A percentile compares a stretch with the other conserved stretches of the same genome.
phyloP scores from a whole-genome alignment of 169 alveolate genomes.

The Miamiensis avidus region DNA sequence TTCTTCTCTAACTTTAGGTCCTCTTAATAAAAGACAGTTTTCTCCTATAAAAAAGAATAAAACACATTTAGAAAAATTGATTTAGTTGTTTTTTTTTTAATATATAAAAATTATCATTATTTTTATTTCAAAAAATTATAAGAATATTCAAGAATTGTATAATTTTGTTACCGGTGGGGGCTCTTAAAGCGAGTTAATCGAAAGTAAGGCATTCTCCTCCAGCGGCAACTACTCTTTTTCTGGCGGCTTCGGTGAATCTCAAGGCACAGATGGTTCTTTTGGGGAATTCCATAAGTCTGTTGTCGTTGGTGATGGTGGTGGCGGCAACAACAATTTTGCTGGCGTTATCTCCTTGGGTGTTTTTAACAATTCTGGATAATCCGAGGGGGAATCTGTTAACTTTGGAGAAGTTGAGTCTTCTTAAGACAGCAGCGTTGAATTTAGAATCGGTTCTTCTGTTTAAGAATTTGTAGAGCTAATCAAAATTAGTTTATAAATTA shows the following conservation, averaged over 20 bases:
- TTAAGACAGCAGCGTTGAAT: conserved; percentile 65
- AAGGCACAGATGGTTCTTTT: conserved; percentile 73
- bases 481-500: too few species aligned
- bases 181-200: conserved; percentile 67
- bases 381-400: conserved; percentile 71
- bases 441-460: conserved; percentile 54
- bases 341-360: conserved; percentile 43
- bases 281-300: conserved; percentile 69
- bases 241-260: conserved; percentile 75
- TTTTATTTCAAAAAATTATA: too few species aligned
- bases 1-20: conserved; percentile 81
- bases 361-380: conserved; percentile 63
- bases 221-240: conserved; percentile 77
- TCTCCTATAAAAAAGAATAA: conserved; percentile 19
- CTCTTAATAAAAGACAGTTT: conserved; percentile 74
- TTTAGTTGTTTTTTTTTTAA: too few species aligned
- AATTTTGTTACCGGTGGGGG: conserved; percentile 53
- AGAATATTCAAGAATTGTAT: too few species aligned
- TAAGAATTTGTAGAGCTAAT: conserved; percentile 43
- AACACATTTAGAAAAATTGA: too few species aligned
- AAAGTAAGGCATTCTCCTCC: conserved; percentile 75
- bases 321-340: conserved; percentile 66
- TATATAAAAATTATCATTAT: neutral
- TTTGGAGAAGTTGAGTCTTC: conserved; percentile 67
- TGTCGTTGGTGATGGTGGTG: conserved; percentile 81